A percentile compares a stretch with the other conserved stretches of the same genome.
These are phyloP conservation scores for Russula vinacea DNA, from an alignment of 768 basidiomycete genomes.

Conservation along the genomic window DNA sequence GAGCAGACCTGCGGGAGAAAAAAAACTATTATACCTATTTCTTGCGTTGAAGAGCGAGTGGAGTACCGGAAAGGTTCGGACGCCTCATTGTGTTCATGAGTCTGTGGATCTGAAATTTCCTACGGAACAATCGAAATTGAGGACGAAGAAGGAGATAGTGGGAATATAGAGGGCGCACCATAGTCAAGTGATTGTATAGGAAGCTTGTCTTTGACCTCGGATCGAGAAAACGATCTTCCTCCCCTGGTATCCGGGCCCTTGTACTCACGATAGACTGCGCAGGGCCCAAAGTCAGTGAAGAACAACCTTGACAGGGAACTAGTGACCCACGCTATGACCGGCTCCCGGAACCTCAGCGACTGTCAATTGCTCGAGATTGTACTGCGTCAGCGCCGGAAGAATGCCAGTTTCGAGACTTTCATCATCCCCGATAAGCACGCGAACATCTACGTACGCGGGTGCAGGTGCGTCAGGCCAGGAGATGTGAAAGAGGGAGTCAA, in stretches of 20 bases:
- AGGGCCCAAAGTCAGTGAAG: neutral
- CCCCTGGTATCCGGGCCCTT: conserved; percentile 54
- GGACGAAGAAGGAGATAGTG: neutral
- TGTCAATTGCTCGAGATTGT: conserved; percentile 86
- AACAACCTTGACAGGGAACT: neutral
- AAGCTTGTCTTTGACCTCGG: conserved; percentile 77
- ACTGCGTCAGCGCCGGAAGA: conserved; percentile 72
- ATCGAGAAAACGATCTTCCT: conserved; percentile 75
- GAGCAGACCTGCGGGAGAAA: conserved; percentile 49
- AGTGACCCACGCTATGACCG: conserved; percentile 63
- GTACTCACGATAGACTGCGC: conserved; percentile 78
- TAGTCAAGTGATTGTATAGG: conserved; percentile 76
- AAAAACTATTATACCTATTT: neutral
- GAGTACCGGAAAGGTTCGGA: conserved; percentile 75
- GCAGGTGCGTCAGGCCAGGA: conserved; percentile 15
- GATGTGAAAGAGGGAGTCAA: neutral
- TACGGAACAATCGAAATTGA: conserved; percentile 33
- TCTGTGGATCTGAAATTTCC: conserved; percentile 75
- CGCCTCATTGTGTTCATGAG: conserved; percentile 57
- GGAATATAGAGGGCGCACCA: conserved; percentile 50
- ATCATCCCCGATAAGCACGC: conserved; percentile 86
- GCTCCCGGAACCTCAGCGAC: conserved; percentile 79
- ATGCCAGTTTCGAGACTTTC: conserved; percentile 75
- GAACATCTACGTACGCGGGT: conserved; percentile 68
- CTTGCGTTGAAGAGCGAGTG: neutral